phyloP scores from a whole-genome alignment of 2,329 filamentous ascomycete species.

The Cercospora nicotianae region DNA sequence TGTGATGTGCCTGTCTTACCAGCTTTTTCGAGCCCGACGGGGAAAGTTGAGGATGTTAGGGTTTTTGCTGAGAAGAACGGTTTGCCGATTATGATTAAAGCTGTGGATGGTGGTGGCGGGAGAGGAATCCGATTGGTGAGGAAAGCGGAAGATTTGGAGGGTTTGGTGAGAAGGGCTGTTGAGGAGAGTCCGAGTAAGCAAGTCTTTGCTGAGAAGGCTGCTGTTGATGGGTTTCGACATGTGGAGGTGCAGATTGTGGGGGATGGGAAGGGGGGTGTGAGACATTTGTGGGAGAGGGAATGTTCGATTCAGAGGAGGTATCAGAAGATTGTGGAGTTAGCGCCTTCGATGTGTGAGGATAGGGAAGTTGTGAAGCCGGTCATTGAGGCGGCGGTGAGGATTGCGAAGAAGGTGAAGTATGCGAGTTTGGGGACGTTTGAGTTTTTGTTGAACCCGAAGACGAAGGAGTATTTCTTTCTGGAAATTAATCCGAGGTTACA shows the following conservation, averaged over 20 bases:
- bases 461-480: constrained; percentile 57
- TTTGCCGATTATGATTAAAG: constrained; percentile 62
- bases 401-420: constrained; percentile 56
- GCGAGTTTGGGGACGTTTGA: constrained; percentile 64
- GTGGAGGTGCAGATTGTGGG: constrained; percentile 63
- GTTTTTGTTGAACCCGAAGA: constrained; percentile 57
- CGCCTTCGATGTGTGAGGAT: constrained; percentile 54
- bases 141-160: constrained; percentile 46
- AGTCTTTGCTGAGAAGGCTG: constrained; percentile 64
- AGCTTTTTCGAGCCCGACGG: constrained; percentile 50
- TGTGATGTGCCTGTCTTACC: constrained; percentile 56
- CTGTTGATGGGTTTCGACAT: constrained; percentile 60
- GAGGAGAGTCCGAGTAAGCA: constrained; percentile 60
- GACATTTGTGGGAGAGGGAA: constrained; percentile 61
- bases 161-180: constrained; percentile 52
- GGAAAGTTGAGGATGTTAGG: constrained; percentile 45
- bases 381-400: constrained; percentile 55
- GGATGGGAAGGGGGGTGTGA: constrained; percentile 54
- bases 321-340: constrained; percentile 62
- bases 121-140: constrained; percentile 59
- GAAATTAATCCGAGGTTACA: constrained; percentile 63
- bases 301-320: constrained; percentile 62
- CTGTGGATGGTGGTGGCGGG: constrained; percentile 64
- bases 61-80: constrained; percentile 60
- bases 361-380: constrained; percentile 50